These are phyloP conservation scores for Lizanozyma gosingica DNA, from an alignment of 1,139 yeast genomes.

Conservation along the genomic window DNA sequence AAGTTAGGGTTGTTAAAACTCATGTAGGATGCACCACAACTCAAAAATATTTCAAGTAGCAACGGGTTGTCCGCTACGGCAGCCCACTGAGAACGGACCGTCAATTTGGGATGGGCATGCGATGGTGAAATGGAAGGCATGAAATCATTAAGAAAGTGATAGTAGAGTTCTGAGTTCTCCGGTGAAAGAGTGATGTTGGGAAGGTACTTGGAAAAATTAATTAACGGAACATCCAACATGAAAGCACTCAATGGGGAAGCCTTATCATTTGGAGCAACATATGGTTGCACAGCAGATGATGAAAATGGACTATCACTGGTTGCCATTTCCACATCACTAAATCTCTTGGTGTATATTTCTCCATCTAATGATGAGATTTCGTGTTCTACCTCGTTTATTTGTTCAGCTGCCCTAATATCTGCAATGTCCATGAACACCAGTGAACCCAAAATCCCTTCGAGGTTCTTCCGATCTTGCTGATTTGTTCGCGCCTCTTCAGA, in stretches of 20 bases:
- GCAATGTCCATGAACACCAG: background rate
- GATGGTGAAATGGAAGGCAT: constrained; percentile 33
- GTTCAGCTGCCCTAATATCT: background rate
- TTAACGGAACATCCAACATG: background rate
- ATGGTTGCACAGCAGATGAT: constrained; percentile 1
- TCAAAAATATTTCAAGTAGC: constrained; percentile 22
- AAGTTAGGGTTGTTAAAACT: constrained; percentile 16
- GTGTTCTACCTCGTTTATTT: background rate
- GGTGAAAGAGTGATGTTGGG: constrained; percentile 6
- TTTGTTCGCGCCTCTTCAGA: background rate
- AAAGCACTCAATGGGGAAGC: background rate
- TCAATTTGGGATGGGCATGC: constrained; percentile 28
- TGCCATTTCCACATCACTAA: background rate
- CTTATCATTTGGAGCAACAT: background rate
- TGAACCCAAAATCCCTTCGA: background rate
- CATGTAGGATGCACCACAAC: constrained; percentile 28
- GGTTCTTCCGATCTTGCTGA: background rate
- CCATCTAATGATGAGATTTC: background rate
- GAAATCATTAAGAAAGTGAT: constrained; percentile 25
- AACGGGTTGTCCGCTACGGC: constrained; percentile 9
- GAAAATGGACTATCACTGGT: constrained; percentile 1
- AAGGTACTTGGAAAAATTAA: constrained; percentile 5
- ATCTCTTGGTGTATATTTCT: background rate
- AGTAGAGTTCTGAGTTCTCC: constrained; percentile 12
- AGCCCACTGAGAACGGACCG: constrained; percentile 20